A percentile compares a stretch with the other conserved stretches of the same genome.
Evolutionary conservation across 2,329 filamentous ascomycete genomes (phyloP).

Genomic region (Monosporascus sp.): DNA sequence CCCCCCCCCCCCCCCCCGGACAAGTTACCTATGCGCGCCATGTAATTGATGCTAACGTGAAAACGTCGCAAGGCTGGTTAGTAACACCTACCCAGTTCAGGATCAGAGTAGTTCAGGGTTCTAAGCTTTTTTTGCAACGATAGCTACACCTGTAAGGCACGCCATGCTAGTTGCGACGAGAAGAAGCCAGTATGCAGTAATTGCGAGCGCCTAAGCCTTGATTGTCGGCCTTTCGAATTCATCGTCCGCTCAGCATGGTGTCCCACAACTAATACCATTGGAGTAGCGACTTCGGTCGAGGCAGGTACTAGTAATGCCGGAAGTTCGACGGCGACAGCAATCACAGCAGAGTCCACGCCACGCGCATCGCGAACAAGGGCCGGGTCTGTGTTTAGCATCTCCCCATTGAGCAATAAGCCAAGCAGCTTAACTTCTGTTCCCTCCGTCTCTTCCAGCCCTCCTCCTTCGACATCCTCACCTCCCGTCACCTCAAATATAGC

Average conservation of each 20-base stretch:
- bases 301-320: no score
- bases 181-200: constrained; percentile 5
- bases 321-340: background rate
- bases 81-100: constrained; percentile 15
- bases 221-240: constrained; percentile 4
- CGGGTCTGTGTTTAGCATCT: no score
- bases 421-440: no score
- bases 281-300: background rate
- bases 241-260: constrained; percentile 1
- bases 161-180: constrained; percentile 6
- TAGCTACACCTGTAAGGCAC: constrained; percentile 1
- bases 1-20: accelerated
- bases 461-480: background rate
- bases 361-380: no score
- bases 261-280: no score
- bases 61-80: constrained; percentile 5
- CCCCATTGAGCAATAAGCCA: no score
- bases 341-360: background rate
- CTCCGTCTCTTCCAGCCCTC: background rate
- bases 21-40: background rate
- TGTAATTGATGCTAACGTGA: background rate
- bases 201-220: constrained; percentile 2
- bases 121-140: no score
- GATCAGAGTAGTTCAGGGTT: no score
- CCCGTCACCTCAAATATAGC: background rate